Conservation (phyloP, 768 basidiomycete genomes). For the Chalciporus sphaerocephalus region DNA sequence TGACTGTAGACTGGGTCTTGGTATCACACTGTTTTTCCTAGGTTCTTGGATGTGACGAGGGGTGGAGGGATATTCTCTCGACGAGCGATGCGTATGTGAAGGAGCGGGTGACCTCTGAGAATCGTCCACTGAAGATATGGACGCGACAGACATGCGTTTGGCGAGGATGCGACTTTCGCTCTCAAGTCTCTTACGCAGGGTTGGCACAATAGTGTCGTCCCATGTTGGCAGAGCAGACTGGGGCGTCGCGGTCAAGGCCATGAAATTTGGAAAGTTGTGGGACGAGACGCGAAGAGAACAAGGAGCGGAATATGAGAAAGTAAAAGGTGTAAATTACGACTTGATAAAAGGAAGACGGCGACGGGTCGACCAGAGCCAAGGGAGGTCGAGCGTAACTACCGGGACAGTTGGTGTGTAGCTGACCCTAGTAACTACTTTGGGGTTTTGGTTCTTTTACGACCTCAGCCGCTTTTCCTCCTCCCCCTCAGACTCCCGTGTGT, state of each 20-base stretch:
- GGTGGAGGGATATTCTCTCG: slow-evolving; percentile 16
- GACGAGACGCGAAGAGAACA: slow-evolving; percentile 11
- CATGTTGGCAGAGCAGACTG: slow-evolving; percentile 49
- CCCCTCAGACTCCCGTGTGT: not conserved
- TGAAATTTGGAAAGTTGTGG: slow-evolving; percentile 11
- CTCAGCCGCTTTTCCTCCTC: not conserved
- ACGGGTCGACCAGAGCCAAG: not conserved
- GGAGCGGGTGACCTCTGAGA: slow-evolving; percentile 20
- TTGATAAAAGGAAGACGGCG: not conserved
- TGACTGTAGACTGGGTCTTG: slow-evolving; percentile 42
- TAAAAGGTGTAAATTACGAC: slow-evolving; percentile 7
- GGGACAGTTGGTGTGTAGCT: not conserved
- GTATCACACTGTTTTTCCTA: slow-evolving; percentile 41
- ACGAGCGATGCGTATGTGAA: slow-evolving; percentile 16
- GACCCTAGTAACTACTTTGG: not conserved
- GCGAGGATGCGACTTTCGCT: slow-evolving; percentile 75
- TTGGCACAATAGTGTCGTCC: slow-evolving; percentile 81
- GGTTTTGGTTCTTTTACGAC: not conserved
- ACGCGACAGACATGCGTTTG: slow-evolving; percentile 71
- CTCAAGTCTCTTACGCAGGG: slow-evolving; percentile 76
- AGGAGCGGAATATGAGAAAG: slow-evolving; percentile 4
- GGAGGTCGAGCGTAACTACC: not conserved
- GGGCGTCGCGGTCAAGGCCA: slow-evolving; percentile 42
- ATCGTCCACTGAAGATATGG: slow-evolving; percentile 55
- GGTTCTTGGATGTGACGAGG: slow-evolving; percentile 31